phyloP scores from a whole-genome alignment of 2,329 filamentous ascomycete species.

The Microcera coccophila region DNA sequence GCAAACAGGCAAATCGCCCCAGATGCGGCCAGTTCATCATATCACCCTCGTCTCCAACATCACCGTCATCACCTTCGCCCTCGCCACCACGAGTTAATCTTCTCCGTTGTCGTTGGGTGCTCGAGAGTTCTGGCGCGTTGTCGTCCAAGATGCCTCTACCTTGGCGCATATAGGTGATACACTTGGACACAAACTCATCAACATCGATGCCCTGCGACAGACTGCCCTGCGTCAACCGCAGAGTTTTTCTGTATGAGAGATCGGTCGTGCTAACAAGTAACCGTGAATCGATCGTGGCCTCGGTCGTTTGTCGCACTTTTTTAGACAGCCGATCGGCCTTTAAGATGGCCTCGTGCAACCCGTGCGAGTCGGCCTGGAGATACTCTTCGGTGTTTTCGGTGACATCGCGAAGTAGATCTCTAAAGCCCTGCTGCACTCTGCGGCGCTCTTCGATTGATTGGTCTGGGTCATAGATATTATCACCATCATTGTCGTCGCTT shows the following conservation, averaged over 20 bases:
- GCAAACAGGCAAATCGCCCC: constrained; percentile 72
- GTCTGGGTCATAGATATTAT: constrained; percentile 70
- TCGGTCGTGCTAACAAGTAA: constrained; percentile 78
- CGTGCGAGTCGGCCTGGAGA: constrained; percentile 60
- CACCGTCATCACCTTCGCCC: constrained; percentile 54
- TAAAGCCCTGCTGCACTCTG: constrained; percentile 63
- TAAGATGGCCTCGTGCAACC: constrained; percentile 62
- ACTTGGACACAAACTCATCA: constrained; percentile 88
- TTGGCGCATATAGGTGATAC: constrained; percentile 78
- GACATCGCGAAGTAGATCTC: constrained; percentile 58
- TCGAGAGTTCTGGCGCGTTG: constrained; percentile 47
- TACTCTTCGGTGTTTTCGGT: constrained; percentile 72
- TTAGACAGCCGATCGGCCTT: constrained; percentile 62
- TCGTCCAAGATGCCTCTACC: constrained; percentile 55
- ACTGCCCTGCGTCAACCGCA: constrained; percentile 69
- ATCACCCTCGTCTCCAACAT: constrained; percentile 69
- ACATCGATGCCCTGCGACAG: constrained; percentile 74
- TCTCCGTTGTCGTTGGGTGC: constrained; percentile 46
- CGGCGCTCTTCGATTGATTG: constrained; percentile 73
- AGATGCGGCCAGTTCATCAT: constrained; percentile 83
- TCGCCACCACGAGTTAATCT: constrained; percentile 36
- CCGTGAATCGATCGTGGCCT: constrained; percentile 87
- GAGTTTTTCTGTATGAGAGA: constrained; percentile 71
- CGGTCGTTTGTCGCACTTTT: constrained; percentile 78
- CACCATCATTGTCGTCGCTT: constrained; percentile 18